Evolutionary conservation across 2,329 filamentous ascomycete genomes (phyloP).

Genomic region (Ophiobolus disseminans): DNA sequence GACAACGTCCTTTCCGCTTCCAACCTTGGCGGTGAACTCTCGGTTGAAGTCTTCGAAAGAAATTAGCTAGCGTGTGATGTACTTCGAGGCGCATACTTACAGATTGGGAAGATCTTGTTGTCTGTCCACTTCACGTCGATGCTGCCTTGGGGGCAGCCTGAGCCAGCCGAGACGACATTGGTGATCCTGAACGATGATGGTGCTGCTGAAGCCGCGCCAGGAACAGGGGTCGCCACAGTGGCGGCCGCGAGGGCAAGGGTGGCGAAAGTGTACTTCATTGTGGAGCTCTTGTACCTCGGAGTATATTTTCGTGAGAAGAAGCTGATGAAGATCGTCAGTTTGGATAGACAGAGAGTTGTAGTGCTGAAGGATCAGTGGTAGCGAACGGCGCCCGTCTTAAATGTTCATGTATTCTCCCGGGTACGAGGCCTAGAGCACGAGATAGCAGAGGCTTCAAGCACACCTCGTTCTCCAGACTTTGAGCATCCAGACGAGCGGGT

Average conservation of each 20-base stretch:
- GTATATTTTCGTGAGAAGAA: no score
- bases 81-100: slow-evolving; percentile 18
- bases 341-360: background rate
- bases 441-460: slow-evolving; percentile 15
- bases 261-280: slow-evolving; percentile 36
- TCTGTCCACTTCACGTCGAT: slow-evolving; percentile 44
- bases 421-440: slow-evolving; percentile 29
- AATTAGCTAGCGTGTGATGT: background rate
- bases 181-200: slow-evolving; percentile 43
- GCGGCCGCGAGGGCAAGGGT: slow-evolving; percentile 32
- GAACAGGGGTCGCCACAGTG: slow-evolving; percentile 28
- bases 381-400: slow-evolving; percentile 33
- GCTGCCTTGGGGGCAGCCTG: slow-evolving; percentile 46
- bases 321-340: background rate
- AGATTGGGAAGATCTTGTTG: slow-evolving; percentile 39
- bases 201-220: slow-evolving; percentile 14
- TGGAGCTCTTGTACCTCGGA: slow-evolving; percentile 6
- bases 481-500: slow-evolving; percentile 21
- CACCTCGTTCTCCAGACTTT: slow-evolving; percentile 10
- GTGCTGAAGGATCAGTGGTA: slow-evolving; percentile 16
- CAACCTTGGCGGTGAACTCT: slow-evolving; percentile 43
- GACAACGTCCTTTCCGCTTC: slow-evolving; percentile 25
- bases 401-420: slow-evolving; percentile 30
- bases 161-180: slow-evolving; percentile 40
- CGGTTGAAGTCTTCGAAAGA: slow-evolving; percentile 35